Base-by-base conservation (phyloP, 2,329 filamentous ascomycete species). In the Paecilomyces dactylethromorphus region DNA sequence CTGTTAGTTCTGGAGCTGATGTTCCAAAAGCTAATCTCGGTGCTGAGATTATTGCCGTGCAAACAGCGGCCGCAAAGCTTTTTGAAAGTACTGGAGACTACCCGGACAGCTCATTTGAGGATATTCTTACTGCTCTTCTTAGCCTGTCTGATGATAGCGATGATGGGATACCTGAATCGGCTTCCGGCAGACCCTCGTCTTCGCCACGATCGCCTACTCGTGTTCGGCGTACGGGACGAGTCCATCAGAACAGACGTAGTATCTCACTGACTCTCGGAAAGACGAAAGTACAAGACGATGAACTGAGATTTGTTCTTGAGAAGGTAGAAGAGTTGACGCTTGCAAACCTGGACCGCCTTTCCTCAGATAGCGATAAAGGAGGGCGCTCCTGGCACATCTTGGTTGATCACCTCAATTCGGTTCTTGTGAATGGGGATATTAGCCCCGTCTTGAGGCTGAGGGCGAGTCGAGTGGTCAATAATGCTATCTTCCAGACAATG, bases 81-180 rank as follows among this genome's bases (percentile, higher is more conserved):
- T 87, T 97, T 59, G 94, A 97, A 71, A 96, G 92, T 74, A 97
- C 92, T 0, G 82, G 89, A 15, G 92, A 97, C 65, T 97, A 96
- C 67, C 91, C 92, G 0, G 92, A 93, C 63, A 82, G 86, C 15
- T 81, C 91, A 0, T 97, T 97, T 66, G 78, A 88, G 4, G 85
- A 90, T 62, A 85, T 97, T 10, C 79, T 97, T 1, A 78, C 81
- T 57, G 88, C 92, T 0, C 81, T 96, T 3, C 92, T 91, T 67
- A 81, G 83, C 53, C 79, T 97, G 6, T 79, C 96, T 5, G 81
- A 64, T 53, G 63, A 65, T 53, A 71, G 70, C 11, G 65, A 70
- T 53, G 65, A 68, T 56, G 83, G 81, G 62, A 75, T 81, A 22
- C 80, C 33, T 10, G 53, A 81, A 13, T 77, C 76, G 4, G 63